phyloP scores from a whole-genome alignment of 2,329 filamentous ascomycete species.

The Fusarium xylarioides region DNA sequence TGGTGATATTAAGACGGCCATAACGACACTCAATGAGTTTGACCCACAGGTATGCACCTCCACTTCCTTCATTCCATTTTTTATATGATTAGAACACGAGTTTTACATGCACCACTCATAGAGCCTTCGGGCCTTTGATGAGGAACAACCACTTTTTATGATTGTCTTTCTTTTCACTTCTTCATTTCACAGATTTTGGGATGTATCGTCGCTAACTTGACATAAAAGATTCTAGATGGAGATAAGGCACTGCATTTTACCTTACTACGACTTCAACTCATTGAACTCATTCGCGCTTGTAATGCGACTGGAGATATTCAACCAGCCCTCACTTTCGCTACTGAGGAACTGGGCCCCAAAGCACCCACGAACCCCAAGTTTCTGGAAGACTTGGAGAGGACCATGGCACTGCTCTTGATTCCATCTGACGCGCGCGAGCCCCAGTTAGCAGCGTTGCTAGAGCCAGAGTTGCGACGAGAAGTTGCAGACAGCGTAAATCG shows the following conservation, averaged over 20 bases:
- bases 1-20: conserved; percentile 86
- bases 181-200: neutral
- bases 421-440: conserved; percentile 81
- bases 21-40: conserved; percentile 86
- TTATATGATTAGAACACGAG: conserved; percentile 86
- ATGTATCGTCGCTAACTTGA: conserved; percentile 16
- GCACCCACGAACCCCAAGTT: conserved; percentile 85
- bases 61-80: conserved; percentile 48
- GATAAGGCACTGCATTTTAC: conserved; percentile 88
- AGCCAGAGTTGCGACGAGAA: conserved; percentile 79
- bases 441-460: conserved; percentile 77
- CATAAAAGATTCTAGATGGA: conserved; percentile 80
- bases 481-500: conserved; percentile 93
- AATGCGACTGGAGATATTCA: conserved; percentile 77
- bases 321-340: conserved; percentile 86
- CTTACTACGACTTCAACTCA: conserved; percentile 86
- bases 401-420: conserved; percentile 92
- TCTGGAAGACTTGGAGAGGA: conserved; percentile 86
- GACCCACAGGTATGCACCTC: conserved; percentile 82
- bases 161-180: conserved; percentile 32
- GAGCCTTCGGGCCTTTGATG: conserved; percentile 87
- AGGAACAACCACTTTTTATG: conserved; percentile 75
- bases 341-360: conserved; percentile 84
- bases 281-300: conserved; percentile 88
- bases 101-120: conserved; percentile 99